A percentile compares a stretch with the other conserved stretches of the same genome.
Conservation (phyloP, 768 basidiomycete genomes). For the Lentinula raphanica region DNA sequence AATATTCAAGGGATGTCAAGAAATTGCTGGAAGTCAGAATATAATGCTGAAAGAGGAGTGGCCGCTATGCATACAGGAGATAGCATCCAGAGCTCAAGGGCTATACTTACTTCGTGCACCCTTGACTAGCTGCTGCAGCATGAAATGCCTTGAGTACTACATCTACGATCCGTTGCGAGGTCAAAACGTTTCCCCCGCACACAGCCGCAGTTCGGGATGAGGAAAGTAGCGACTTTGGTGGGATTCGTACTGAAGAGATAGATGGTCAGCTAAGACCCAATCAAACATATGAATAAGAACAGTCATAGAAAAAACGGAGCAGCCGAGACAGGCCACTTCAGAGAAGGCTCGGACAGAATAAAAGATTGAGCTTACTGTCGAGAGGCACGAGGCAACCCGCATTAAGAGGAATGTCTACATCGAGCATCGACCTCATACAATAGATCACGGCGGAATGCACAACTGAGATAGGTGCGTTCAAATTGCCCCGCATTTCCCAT, state of each 20-base stretch:
- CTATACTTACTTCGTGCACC: conserved; percentile 76
- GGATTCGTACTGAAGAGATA: conserved; percentile 60
- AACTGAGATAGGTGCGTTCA: conserved; percentile 82
- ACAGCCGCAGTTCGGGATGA: conserved; percentile 87
- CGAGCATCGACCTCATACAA: conserved; percentile 83
- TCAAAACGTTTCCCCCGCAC: conserved; percentile 89
- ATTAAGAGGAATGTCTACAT: conserved; percentile 86
- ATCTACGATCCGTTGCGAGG: conserved; percentile 91
- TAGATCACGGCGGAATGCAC: conserved; percentile 87
- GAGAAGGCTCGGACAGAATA: background rate
- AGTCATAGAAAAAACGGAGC: background rate
- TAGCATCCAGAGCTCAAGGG: too few relatives aligned
- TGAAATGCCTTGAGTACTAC: conserved; percentile 91
- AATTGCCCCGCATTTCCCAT: conserved; percentile 76
- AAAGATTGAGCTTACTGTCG: conserved; percentile 42
- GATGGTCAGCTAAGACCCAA: background rate
- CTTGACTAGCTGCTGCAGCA: conserved; percentile 88
- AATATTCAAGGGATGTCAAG: too few relatives aligned
- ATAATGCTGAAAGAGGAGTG: too few relatives aligned
- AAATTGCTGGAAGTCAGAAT: too few relatives aligned
- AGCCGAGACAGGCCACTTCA: background rate
- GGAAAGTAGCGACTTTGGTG: conserved; percentile 68
- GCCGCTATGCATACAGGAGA: too few relatives aligned
- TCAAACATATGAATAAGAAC: background rate
- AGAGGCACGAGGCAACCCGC: conserved; percentile 90